A percentile compares a stretch with the other conserved stretches of the same genome.
Conservation (phyloP, 192 early-diverging fungal species). For the Coemansia sp. region DNA sequence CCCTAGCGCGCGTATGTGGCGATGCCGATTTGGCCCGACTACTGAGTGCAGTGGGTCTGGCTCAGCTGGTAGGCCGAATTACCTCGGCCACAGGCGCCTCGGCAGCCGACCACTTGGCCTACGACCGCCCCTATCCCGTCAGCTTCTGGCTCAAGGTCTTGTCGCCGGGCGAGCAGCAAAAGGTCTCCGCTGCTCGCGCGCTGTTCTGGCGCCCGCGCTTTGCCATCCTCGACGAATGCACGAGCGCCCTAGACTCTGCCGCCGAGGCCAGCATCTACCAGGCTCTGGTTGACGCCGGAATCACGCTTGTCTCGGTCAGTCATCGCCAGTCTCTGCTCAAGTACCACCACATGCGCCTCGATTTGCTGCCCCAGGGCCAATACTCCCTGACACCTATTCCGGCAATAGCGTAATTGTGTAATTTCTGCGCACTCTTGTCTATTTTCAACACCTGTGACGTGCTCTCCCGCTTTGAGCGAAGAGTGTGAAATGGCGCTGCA, state of each 20-base stretch:
- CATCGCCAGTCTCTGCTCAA: conserved; percentile 63
- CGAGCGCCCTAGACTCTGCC: conserved; percentile 61
- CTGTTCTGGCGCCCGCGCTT: conserved; percentile 71
- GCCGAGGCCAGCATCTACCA: conserved; percentile 60
- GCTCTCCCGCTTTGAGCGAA: neutral
- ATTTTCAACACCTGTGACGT: neutral
- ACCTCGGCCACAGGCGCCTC: neutral
- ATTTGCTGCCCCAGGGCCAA: conserved; percentile 41
- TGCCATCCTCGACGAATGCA: conserved; percentile 72
- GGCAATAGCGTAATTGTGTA: neutral
- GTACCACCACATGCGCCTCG: conserved; percentile 53
- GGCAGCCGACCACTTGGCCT: neutral
- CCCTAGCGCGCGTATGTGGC: conserved; percentile 11
- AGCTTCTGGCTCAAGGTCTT: conserved; percentile 63
- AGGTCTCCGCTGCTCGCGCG: conserved; percentile 65
- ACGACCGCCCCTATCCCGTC: conserved; percentile 34
- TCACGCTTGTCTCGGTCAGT: conserved; percentile 88
- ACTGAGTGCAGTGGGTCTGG: conserved; percentile 26
- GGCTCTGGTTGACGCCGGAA: conserved; percentile 59
- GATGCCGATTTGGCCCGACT: conserved; percentile 25
- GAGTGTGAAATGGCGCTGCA: neutral
- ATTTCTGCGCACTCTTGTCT: neutral
- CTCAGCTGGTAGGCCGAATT: conserved; percentile 20
- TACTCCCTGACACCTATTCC: conserved; percentile 11
- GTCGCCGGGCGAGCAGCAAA: conserved; percentile 78